phyloP scores from a whole-genome alignment of 805 yeast genomes.

The Hanseniaspora nectarophila region DNA sequence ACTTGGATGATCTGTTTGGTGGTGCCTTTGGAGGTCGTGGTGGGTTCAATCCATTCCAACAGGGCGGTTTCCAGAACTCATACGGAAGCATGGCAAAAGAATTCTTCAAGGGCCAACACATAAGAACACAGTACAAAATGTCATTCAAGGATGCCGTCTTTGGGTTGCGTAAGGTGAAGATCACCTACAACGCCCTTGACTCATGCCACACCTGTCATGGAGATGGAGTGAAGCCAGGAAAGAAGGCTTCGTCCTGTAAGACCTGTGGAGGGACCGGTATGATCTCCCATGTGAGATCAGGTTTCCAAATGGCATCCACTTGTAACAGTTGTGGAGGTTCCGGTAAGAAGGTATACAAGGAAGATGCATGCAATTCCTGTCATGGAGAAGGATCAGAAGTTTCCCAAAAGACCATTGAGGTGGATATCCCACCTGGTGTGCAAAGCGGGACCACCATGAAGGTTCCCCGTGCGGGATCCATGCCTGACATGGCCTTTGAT shows the following conservation, averaged over 20 bases:
- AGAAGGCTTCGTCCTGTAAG: conserved; percentile 63
- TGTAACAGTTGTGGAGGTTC: conserved; percentile 80
- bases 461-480: conserved; percentile 80
- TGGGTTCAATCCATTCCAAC: conserved; percentile 10
- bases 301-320: conserved; percentile 93
- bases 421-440: conserved; percentile 82
- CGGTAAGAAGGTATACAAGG: conserved; percentile 61
- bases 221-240: conserved; percentile 68
- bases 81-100: conserved; percentile 40
- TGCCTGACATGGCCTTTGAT: conserved; percentile 67
- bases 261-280: conserved; percentile 92
- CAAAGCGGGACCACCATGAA: conserved; percentile 76
- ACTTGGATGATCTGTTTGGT: conserved; percentile 56
- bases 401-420: conserved; percentile 56
- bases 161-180: conserved; percentile 52
- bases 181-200: conserved; percentile 63
- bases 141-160: conserved; percentile 77
- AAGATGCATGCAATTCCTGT: conserved; percentile 66
- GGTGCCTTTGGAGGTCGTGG: conserved; percentile 36
- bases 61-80: conserved; percentile 29
- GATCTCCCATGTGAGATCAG: conserved; percentile 73
- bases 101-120: conserved; percentile 78
- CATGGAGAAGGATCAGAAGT: conserved; percentile 75
- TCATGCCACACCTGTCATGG: conserved; percentile 74
- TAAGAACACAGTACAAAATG: conserved; percentile 65